Base-by-base conservation (phyloP, 2,329 filamentous ascomycete genomes). In the Aurifilum marmelostoma region DNA sequence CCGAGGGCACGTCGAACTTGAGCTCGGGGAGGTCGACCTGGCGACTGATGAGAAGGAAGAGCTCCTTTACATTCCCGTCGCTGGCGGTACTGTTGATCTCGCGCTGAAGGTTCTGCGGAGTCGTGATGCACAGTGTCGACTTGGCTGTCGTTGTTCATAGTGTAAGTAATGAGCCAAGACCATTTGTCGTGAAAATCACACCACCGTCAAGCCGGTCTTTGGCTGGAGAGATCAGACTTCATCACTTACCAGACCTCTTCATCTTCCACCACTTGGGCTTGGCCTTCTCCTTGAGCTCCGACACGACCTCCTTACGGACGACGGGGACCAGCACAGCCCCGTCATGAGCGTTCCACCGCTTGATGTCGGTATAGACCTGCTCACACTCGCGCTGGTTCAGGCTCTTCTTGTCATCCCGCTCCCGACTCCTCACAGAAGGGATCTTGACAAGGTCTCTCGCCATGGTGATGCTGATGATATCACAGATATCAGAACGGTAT, bases 211-310 rank as follows among this genome's bases (percentile, higher is more conserved):
- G n/a, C n/a, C n/a, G n/a, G n/a, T n/a, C n/a, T n/a, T n/a, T n/a
- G n/a, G n/a, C n/a, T n/a, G n/a, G n/a, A n/a, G n/a, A n/a, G n/a
- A n/a, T n/a, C n/a, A 27, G 21, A 39, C 14, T 2, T 6, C 21
- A 37, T 6, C 21, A 37, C 69, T 5, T 65, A 71, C 69, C 43
- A 37, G 68, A 66, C 37, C 59, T 71, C 32, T 56, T 64, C 27
- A 68, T 29, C 64, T 67, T 71, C 69, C 69, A 71, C 69, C 69
- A 71, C 18, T 64, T 62, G n/a, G 69, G 69, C 67, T 67, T 71
- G 29, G 67, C 64, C 54, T 27, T 61, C 43, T 71, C 65, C 24
- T 63, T 56, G 24, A 71, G 24, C 2, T 47, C 16, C 12, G 64
- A 27, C 12, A 71, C 65, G 16, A 61, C 68, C 3, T 39, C 16